Conservation (phyloP, 805 yeast genomes). For the Komagataella pseudopastoris region DNA sequence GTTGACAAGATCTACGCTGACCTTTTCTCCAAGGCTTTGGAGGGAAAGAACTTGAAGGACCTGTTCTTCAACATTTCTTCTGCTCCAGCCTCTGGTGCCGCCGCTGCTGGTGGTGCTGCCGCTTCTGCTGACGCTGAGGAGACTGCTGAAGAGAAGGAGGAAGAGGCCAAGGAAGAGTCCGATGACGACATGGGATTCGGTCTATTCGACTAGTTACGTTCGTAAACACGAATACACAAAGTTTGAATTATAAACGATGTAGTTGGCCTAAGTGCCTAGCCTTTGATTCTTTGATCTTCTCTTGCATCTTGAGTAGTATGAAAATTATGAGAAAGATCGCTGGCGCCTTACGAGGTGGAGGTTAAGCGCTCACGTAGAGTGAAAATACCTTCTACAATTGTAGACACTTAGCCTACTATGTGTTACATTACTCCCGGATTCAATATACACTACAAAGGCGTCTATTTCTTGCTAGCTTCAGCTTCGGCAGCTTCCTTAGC, state of each 20-base stretch:
- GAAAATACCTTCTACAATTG: not conserved
- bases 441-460: not conserved
- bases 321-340: not conserved
- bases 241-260: slow-evolving; percentile 2
- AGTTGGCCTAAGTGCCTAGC: not conserved
- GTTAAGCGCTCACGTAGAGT: not conserved
- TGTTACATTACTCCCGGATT: not conserved
- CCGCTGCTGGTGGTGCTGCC: slow-evolving; percentile 32
- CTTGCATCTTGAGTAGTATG: not conserved
- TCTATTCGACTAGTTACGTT: slow-evolving; percentile 59
- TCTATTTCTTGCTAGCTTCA: slow-evolving; percentile 96
- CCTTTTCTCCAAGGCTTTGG: slow-evolving; percentile 72
- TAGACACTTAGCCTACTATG: not conserved
- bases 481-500: slow-evolving; percentile 96
- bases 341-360: not conserved
- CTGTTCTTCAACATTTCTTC: slow-evolving; percentile 45
- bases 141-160: slow-evolving; percentile 43
- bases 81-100: slow-evolving; percentile 36
- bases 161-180: slow-evolving; percentile 49
- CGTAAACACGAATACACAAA: not conserved
- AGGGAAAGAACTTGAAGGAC: slow-evolving; percentile 62
- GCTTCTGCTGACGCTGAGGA: slow-evolving; percentile 31
- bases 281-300: not conserved
- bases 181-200: slow-evolving; percentile 89
- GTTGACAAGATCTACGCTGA: slow-evolving; percentile 75